Evolutionary conservation across 1,284 basidiomycete species (phyloP).

Genomic region (Caloboletus firmus): DNA sequence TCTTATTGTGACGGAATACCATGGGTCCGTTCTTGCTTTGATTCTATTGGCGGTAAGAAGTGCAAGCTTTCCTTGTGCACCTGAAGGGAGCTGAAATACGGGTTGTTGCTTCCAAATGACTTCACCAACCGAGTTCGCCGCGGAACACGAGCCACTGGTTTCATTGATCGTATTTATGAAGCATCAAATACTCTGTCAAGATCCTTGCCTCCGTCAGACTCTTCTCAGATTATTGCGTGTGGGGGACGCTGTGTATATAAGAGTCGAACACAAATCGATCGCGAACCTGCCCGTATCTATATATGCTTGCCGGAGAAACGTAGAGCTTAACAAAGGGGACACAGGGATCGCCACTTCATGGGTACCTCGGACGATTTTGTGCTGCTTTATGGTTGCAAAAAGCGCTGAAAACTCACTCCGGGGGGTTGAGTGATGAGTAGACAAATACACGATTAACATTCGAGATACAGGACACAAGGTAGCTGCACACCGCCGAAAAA

Average conservation of each 20-base stretch:
- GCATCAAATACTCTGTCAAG: not conserved
- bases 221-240: not conserved
- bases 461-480: constrained; percentile 24
- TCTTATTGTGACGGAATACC: not conserved
- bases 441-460: constrained; percentile 22
- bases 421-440: constrained; percentile 2
- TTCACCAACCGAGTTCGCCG: not conserved
- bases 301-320: not conserved
- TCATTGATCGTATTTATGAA: not conserved
- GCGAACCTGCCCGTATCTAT: not conserved
- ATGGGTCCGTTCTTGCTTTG: not conserved
- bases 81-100: not conserved
- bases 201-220: not conserved
- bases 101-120: not conserved
- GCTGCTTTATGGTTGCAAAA: not conserved
- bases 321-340: not conserved
- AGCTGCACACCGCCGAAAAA: constrained; percentile 16
- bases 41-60: not conserved
- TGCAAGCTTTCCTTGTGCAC: not conserved
- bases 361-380: not conserved
- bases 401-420: not conserved
- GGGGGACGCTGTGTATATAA: not conserved
- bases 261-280: not conserved
- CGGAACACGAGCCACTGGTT: not conserved
- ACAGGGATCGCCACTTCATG: not conserved